These are phyloP conservation scores for Cytospora schulzeri DNA, from an alignment of 2,329 filamentous ascomycete genomes.

Conservation along the genomic window DNA sequence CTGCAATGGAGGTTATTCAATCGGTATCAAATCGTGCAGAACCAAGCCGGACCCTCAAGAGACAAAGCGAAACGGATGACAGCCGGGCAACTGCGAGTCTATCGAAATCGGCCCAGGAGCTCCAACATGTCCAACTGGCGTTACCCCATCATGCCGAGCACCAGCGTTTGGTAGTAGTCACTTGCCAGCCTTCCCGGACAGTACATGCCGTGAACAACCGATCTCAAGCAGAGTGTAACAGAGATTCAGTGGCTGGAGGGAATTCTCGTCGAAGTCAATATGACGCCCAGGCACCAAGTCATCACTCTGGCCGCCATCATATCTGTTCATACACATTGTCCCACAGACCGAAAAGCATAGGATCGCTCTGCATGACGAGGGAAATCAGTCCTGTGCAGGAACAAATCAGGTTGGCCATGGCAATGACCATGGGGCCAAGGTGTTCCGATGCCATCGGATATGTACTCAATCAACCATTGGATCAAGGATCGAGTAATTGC, in stretches of 20 bases:
- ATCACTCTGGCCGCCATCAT: slow-evolving; percentile 8
- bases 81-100: background rate
- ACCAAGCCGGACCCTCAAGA: background rate
- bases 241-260: background rate
- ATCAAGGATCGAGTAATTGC: background rate
- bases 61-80: background rate
- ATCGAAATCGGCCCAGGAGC: background rate
- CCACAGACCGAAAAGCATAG: background rate
- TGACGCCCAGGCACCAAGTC: slow-evolving; percentile 8
- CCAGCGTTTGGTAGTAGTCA: background rate
- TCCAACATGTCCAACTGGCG: background rate
- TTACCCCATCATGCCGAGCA: background rate
- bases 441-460: background rate
- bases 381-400: background rate
- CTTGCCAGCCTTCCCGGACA: background rate
- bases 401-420: background rate
- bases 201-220: background rate
- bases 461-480: background rate
- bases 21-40: background rate
- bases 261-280: slow-evolving; percentile 4
- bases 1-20: background rate
- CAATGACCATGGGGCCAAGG: background rate
- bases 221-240: background rate
- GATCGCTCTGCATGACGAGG: background rate
- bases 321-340: slow-evolving; percentile 7